A percentile compares a stretch with the other conserved stretches of the same genome.
These are phyloP conservation scores for Verticillium nubilum DNA, from an alignment of 2,329 filamentous ascomycete genomes.

Conservation along the genomic window DNA sequence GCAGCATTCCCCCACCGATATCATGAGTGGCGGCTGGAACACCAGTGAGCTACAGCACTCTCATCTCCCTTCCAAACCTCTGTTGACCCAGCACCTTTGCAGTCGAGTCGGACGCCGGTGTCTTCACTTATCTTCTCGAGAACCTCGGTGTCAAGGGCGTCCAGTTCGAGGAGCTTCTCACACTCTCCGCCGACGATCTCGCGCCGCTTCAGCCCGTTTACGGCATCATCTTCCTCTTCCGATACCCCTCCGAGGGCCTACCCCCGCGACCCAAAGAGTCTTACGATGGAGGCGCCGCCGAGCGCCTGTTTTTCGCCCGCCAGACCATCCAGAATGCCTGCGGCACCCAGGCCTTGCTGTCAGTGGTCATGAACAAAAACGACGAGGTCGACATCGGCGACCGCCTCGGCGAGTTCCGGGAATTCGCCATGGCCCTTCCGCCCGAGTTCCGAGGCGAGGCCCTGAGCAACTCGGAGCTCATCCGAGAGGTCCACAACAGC, in stretches of 20 bases:
- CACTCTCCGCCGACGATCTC: slow-evolving; percentile 73
- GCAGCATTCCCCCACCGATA: slow-evolving; percentile 14
- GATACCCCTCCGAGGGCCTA: slow-evolving; percentile 74
- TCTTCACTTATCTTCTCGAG: slow-evolving; percentile 95
- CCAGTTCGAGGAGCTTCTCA: slow-evolving; percentile 94
- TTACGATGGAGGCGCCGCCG: slow-evolving; percentile 71
- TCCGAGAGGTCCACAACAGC: slow-evolving; percentile 79
- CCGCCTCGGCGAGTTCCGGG: slow-evolving; percentile 71
- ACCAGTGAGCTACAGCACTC: slow-evolving; percentile 56
- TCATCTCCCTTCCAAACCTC: slow-evolving; percentile 5
- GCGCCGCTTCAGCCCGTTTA: slow-evolving; percentile 72
- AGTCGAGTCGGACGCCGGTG: slow-evolving; percentile 94
- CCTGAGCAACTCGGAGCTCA: slow-evolving; percentile 58
- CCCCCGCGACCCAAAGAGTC: slow-evolving; percentile 20
- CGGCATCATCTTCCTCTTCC: slow-evolving; percentile 99
- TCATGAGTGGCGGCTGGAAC: slow-evolving; percentile 85
- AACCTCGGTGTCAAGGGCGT: slow-evolving; percentile 85
- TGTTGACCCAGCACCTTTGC: slow-evolving; percentile 12
- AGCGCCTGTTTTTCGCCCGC: slow-evolving; percentile 84
- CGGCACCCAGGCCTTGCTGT: slow-evolving; percentile 90
- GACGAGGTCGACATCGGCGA: slow-evolving; percentile 65
- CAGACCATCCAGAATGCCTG: slow-evolving; percentile 99
- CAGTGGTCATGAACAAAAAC: slow-evolving; percentile 82
- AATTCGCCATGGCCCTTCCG: slow-evolving; percentile 81
- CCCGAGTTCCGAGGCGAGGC: slow-evolving; percentile 62